Base-by-base conservation (phyloP, 768 basidiomycete species). In the Gymnopilus dilepis region DNA sequence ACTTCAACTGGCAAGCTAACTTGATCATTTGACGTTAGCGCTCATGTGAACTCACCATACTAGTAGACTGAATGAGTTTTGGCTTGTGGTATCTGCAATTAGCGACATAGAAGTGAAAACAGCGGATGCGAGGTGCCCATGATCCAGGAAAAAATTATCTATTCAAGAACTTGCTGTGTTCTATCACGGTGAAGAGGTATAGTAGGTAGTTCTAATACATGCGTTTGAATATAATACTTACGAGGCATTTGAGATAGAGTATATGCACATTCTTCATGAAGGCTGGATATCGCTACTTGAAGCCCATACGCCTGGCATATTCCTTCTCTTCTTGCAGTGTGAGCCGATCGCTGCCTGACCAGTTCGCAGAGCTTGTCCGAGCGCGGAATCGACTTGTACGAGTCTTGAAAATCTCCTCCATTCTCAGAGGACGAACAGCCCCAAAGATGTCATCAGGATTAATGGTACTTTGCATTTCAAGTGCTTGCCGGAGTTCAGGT, bases 371-470 rank as follows among this genome's bases (percentile, higher is more conserved):
- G 69, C 94, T 96, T 8, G 94, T 93, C 48, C 97, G 83, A 6
- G 92, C 90, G 60, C 96, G 82, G 80, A 97, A 97, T 52, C 90
- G 84, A 65, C 88, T 91, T 17, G 87, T 88, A 63, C 88, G 82
- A 22, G 77, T 79, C 68, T 87, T 84, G 83, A 99, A 99, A 64
- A 99, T 82, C 70, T 98, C 95, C 66, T 96, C 95, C 95, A 99
- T 97, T 63, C 80, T 82, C 57, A 98, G 77, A 5, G 92, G 92
- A 59, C 86, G 84, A 67, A 99, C 90, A 7, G 87, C 86, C 9
- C 97, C 97, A 67, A 99, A 99, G 55, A 99, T 88, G 62, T 94
- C 90, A 73, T 94, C 92, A 2, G 92, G 93, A 71, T 95, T 92
- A 70, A 95, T 84, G n/a, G 84, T 88, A 58, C 90, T 91, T 76